Evolutionary conservation across 2,329 filamentous ascomycete genomes (phyloP), one percentile per base, ranked within the genome.

Genomic region (Alternaria ethzedia): DNA sequence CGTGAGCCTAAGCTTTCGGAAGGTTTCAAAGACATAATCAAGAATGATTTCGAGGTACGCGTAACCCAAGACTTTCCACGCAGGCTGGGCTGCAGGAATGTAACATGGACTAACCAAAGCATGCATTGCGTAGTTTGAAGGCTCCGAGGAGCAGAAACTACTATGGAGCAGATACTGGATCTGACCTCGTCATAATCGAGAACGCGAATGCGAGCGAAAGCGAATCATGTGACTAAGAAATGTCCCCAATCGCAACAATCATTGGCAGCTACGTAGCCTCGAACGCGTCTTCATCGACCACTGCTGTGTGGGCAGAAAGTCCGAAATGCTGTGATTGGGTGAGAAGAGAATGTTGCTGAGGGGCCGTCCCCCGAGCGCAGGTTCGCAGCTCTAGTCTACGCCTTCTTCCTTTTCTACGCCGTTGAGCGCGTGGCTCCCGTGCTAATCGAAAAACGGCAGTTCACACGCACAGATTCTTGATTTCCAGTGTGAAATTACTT

Each of bases 151-250:
- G 32, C 89, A 93, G 68, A 89, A 89, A 74, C 82, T 82, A 36
- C 81, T 92, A 47, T 97, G 94, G 94, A 86, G 84, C 6, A 88
- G 86, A 71, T 94, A 93, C 75, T 97, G 93, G 93, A 82, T 88
- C 54, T 94, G 75, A 75, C 57, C 57, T 43, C 57, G 52, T 30
- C 56, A 26, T 6, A 46, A 11, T 57, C n/a, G 28, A 45, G 44
- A 9, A 25, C 52, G 54, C 46, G 54, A 55, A 45, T 13, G 44
- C 58, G 50, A 59, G 43, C 44, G 46, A 59, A 23, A 13, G 49
- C 50, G 26, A 30, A 52, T 30, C 28, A 32, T 25, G 9, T 20
- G 49, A 52, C 17, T 52, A 41, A 20, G 49, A 8, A 51, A n/a
- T 20, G 49, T 51, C 12, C 43, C 43, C 47, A 23, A 51, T 46